Base-by-base conservation (phyloP, 495 filamentous ascomycete genomes). In the Penicillium soppii region DNA sequence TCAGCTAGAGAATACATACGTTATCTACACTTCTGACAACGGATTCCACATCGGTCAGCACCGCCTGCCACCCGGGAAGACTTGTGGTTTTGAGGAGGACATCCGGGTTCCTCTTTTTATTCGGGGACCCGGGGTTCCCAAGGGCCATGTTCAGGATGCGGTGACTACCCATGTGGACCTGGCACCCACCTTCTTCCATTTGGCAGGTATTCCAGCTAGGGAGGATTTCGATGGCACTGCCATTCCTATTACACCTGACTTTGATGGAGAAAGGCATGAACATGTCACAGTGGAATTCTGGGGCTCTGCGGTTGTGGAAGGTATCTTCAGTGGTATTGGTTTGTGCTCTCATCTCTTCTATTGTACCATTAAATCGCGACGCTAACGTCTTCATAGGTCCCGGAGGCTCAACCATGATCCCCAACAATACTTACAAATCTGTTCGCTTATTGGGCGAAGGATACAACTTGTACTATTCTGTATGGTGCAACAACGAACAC, bases 11-110 rank as follows among this genome's bases (percentile, higher is more conserved):
- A 81, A 87, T 52, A 90, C 86, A 0, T 89, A 83, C 50, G 76
- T 91, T 38, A 74, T 91, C 43, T 89, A 86, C 61, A 85, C 85
- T 1, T 84, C 81, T 0, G 87, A 90, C 55, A 90, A 91, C 54
- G 87, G 87, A 0, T 90, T 84, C 62, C 85, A 89, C 53, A 86
- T 90, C 44, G 81, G 85, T 20, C 87, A 90, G 53, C 87, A 91
- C 59, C 77, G 87, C 5, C 57, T 89, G 25, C 82, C 82, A 9
- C 85, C 87, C 2, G 87, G 86, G 2, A 91, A 91, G 66, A 76
- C 82, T 26, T 85, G 81, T 47, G 84, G 84, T 1, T 90, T 81
- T 44, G 85, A 89, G 54, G 84, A 88, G 61, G 87, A 91, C 57
- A 84, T 89, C 53, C 84, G 87, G 27, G 79, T 91, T 1, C 87